A percentile compares a stretch with the other conserved stretches of the same genome.
Evolutionary conservation across 805 yeast genomes (phyloP).

Genomic region (Suhomyces faveliae): DNA sequence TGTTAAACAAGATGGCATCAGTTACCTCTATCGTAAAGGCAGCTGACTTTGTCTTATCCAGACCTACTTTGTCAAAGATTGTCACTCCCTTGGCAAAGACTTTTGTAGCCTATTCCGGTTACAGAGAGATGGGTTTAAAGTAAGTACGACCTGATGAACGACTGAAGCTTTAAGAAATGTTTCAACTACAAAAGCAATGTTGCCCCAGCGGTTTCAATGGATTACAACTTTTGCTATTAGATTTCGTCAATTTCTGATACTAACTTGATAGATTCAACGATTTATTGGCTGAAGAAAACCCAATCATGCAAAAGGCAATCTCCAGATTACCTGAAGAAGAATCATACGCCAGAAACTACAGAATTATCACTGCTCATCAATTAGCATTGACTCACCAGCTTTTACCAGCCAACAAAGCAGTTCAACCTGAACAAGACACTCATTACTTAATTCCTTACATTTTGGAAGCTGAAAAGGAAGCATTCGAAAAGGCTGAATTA

Average conservation of each 20-base stretch:
- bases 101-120: slow-evolving; percentile 76
- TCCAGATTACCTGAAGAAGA: slow-evolving; percentile 82
- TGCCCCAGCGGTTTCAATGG: background rate
- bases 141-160: slow-evolving; percentile 18
- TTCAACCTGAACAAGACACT: slow-evolving; percentile 75
- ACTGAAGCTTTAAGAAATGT: background rate
- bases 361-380: slow-evolving; percentile 92
- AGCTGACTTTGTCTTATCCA: slow-evolving; percentile 75
- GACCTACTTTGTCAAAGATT: slow-evolving; percentile 74
- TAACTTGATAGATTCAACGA: slow-evolving; percentile 64
- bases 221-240: background rate
- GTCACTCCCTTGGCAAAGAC: slow-evolving; percentile 77
- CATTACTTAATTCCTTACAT: slow-evolving; percentile 86
- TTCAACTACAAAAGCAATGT: background rate
- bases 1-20: slow-evolving; percentile 45
- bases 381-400: slow-evolving; percentile 78
- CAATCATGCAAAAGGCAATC: slow-evolving; percentile 81
- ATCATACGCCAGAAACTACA: slow-evolving; percentile 86
- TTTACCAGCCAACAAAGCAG: slow-evolving; percentile 75
- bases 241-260: slow-evolving; percentile 9
- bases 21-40: slow-evolving; percentile 69
- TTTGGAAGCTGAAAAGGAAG: slow-evolving; percentile 92
- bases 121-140: slow-evolving; percentile 91
- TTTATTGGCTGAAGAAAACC: slow-evolving; percentile 82
- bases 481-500: slow-evolving; percentile 80